These are phyloP conservation scores for Hemileia vastatrix DNA, from an alignment of 1,284 basidiomycete species.

Conservation along the genomic window DNA sequence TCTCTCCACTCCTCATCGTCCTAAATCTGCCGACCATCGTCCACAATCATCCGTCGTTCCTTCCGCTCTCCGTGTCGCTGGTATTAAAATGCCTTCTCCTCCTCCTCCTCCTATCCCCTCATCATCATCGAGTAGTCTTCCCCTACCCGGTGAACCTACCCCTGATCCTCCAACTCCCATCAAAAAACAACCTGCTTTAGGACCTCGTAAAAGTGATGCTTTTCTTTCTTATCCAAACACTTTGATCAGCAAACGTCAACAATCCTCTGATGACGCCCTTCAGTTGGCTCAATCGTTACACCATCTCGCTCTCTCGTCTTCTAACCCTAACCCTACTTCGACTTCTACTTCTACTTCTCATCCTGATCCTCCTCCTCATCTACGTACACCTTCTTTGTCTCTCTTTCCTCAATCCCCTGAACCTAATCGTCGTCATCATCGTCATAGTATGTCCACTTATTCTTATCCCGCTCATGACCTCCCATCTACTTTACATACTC, in stretches of 20 bases:
- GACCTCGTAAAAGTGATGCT: too few relatives aligned
- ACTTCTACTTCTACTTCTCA: background rate
- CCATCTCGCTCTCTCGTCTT: constrained; percentile 5
- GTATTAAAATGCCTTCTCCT: too few relatives aligned
- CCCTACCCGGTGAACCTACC: constrained; percentile 11
- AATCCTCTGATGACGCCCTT: constrained; percentile 7
- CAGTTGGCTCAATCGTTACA: constrained; percentile 1
- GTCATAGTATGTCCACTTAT: constrained; percentile 15
- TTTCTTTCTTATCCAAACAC: too few relatives aligned
- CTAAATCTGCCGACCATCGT: background rate
- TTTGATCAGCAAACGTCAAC: constrained; percentile 4
- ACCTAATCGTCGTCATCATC: constrained; percentile 6
- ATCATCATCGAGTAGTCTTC: constrained; percentile 1
- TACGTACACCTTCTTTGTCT: background rate
- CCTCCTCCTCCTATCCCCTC: too few relatives aligned
- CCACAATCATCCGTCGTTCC: too few relatives aligned
- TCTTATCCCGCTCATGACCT: constrained; percentile 3
- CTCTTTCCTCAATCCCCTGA: background rate
- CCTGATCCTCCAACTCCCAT: too few relatives aligned
- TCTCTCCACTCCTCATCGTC: background rate
- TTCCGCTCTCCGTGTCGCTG: too few relatives aligned
- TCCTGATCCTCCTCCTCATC: constrained; percentile 10
- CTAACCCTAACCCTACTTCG: constrained; percentile 10
- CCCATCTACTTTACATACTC: background rate
- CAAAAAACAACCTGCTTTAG: too few relatives aligned